phyloP scores from a whole-genome alignment of 2,329 filamentous ascomycete genomes.

The Colletotrichum shisoi region DNA sequence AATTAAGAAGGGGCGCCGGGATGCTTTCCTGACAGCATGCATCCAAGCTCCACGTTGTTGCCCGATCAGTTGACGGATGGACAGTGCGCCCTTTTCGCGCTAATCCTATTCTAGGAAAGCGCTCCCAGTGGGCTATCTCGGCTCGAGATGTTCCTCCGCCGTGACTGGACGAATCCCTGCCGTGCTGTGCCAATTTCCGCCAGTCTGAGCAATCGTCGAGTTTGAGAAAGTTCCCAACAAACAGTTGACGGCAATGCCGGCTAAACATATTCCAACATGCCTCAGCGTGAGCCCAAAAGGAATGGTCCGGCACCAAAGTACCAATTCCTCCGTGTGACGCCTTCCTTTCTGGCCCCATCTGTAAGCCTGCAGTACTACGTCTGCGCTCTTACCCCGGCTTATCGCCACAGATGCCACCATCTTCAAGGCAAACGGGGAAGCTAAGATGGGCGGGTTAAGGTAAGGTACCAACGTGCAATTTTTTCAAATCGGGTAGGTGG shows the following conservation, averaged over 20 bases:
- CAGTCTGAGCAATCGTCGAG: background rate
- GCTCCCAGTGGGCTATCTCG: constrained; percentile 3
- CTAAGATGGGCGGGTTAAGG: background rate
- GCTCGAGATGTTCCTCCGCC: constrained; percentile 4
- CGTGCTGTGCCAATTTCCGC: constrained; percentile 23
- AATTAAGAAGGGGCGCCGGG: background rate
- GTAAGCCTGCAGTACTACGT: background rate
- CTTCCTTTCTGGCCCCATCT: constrained; percentile 4
- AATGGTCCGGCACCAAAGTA: constrained; percentile 4
- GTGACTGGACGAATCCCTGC: constrained; percentile 18
- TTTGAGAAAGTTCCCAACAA: constrained; percentile 6
- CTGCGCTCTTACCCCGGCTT: constrained; percentile 13
- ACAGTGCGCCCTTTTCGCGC: background rate
- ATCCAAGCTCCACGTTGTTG: constrained; percentile 1
- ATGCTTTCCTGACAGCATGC: background rate
- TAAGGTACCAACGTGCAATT: constrained; percentile 4
- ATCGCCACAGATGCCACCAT: background rate
- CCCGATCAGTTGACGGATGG: constrained; percentile 7
- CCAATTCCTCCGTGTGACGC: background rate
- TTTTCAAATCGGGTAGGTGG: constrained; percentile 9
- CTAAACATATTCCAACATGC: constrained; percentile 5
- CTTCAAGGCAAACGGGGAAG: constrained; percentile 8
- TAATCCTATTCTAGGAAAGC: constrained; percentile 7
- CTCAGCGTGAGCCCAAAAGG: background rate
- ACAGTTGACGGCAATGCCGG: constrained; percentile 8